phyloP scores from a whole-genome alignment of 2,329 filamentous ascomycete species.

The Microsporum canis region DNA sequence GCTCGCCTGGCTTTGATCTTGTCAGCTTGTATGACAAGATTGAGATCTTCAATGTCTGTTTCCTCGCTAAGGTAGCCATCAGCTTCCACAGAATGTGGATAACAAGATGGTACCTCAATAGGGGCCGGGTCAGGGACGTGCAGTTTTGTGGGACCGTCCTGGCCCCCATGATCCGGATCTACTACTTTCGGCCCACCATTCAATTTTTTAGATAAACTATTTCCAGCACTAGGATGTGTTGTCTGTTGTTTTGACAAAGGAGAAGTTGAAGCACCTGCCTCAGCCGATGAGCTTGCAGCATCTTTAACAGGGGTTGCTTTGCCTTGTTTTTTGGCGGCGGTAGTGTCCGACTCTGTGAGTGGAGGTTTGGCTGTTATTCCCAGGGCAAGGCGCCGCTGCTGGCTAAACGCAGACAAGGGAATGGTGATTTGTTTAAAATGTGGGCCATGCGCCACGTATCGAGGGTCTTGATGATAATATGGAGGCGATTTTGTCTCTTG shows the following conservation, averaged over 20 bases:
- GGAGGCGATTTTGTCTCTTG: not conserved
- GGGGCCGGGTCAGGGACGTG: not conserved
- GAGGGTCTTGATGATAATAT: slow-evolving; percentile 30
- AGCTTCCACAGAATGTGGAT: not conserved
- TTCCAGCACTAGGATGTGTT: not conserved
- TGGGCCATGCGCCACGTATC: slow-evolving; percentile 32
- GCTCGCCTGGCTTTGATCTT: slow-evolving; percentile 10
- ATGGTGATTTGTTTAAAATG: slow-evolving; percentile 34
- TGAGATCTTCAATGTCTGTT: slow-evolving; percentile 38
- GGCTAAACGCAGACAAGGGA: slow-evolving; percentile 42
- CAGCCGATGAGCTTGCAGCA: too few relatives aligned
- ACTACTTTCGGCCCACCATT: not conserved
- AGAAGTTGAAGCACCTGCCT: not conserved
- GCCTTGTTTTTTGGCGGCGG: not conserved
- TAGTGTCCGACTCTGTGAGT: not conserved
- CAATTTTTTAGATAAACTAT: not conserved
- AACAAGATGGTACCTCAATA: not conserved
- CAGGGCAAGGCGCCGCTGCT: slow-evolving; percentile 30
- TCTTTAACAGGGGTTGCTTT: not conserved
- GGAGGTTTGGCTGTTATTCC: not conserved
- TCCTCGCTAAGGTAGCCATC: slow-evolving; percentile 30
- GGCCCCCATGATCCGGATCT: not conserved
- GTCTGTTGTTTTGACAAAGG: not conserved
- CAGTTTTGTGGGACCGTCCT: not conserved
- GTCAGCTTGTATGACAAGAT: slow-evolving; percentile 24